These are phyloP conservation scores for Seiridium cupressi DNA, from an alignment of 2,329 filamentous ascomycete genomes.

Conservation along the genomic window DNA sequence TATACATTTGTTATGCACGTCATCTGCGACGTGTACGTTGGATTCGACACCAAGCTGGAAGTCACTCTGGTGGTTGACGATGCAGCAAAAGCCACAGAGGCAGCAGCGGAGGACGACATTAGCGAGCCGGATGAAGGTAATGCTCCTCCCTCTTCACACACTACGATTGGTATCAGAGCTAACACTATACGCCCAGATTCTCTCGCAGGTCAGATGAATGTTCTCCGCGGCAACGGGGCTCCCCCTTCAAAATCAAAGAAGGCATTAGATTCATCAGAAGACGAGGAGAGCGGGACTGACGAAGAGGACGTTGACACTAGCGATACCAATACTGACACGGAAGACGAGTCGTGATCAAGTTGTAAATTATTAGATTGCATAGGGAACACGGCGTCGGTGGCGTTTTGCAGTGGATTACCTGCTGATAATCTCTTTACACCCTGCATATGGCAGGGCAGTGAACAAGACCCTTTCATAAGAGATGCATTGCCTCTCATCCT, in stretches of 20 bases:
- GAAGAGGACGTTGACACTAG: constrained; percentile 67
- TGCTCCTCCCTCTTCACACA: constrained; percentile 28
- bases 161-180: neutral
- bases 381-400: constrained; percentile 7
- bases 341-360: constrained; percentile 49
- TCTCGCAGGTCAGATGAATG: constrained; percentile 86
- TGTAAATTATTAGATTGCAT: constrained; percentile 4
- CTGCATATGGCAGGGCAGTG: neutral
- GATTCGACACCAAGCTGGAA: constrained; percentile 89
- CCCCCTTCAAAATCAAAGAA: constrained; percentile 55
- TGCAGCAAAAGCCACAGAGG: constrained; percentile 75
- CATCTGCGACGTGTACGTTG: constrained; percentile 91
- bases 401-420: constrained; percentile 2
- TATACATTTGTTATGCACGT: constrained; percentile 95
- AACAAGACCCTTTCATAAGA: neutral
- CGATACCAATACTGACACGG: constrained; percentile 67
- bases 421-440: neutral
- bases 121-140: constrained; percentile 97
- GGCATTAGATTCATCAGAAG: constrained; percentile 53
- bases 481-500: neutral
- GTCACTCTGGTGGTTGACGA: constrained; percentile 89
- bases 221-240: constrained; percentile 70
- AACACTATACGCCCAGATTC: constrained; percentile 54
- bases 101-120: constrained; percentile 89
- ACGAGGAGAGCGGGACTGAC: constrained; percentile 83